Evolutionary conservation across 176 grass and related monocot species (phyloP), one percentile per base, ranked within the genome.

Genomic region (Musa beccarii): DNA sequence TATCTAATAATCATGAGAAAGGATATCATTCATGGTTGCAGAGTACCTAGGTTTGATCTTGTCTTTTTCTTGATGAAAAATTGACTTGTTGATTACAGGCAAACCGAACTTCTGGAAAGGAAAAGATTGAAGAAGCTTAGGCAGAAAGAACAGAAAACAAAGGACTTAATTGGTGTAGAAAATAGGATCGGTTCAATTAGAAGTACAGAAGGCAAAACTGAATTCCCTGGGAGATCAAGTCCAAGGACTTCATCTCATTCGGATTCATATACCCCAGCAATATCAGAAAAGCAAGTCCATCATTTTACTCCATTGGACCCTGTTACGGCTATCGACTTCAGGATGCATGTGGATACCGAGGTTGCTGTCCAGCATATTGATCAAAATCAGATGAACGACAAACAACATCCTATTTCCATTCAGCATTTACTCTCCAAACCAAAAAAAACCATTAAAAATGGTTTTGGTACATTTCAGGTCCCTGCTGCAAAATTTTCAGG

Each of bases 91-190:
- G 57, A 73, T 54, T 79, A 74, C 74, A 96, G 90, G 74, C 85
- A 83, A 83, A 79, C 84, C 29, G 85, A 96, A 66, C 63, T 87
- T 57, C 65, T 88, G 62, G 87, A 92, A 85, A 85, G 88, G 68
- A 96, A 92, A 83, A 77, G 85, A 51, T 84, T 90, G 75, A 96
- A 96, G 85, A 92, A 96, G 77, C 83, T 89, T 79, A 87, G 84
- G 78, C 89, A 96, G 81, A 96, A 89, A 82, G 87, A 86, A 78
- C 87, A 96, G 63, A 89, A 76, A 75, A 72, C 79, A 22, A 96
- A 92, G 75, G 81, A 86, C 17, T 63, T 81, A 43, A 85, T 79
- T 68, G 69, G 84, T 0, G 85, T 73, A 76, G 74, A 72, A 67
- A 62, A 29, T 24, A 66, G 2, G 2, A 54, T 63, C 22, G 23